Evolutionary conservation across 1,284 basidiomycete species (phyloP), one percentile per base, ranked within the genome.

Genomic region (Ustilago bromivora): DNA sequence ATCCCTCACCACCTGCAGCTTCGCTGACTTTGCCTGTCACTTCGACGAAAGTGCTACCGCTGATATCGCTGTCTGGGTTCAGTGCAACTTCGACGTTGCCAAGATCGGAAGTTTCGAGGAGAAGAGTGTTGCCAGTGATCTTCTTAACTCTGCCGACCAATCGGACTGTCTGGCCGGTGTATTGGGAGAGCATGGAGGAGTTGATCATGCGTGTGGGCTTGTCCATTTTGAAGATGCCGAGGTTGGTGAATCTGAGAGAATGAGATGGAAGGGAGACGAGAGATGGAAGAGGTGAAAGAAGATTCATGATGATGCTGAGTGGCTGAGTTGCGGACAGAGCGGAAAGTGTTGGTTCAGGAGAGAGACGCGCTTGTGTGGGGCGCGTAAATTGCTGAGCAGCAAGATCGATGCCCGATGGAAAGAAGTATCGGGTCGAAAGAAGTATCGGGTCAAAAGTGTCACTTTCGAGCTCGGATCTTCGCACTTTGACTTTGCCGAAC

Each of bases 11-110:
- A n/a, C 66, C 59, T 15, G 49, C 49, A 12, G n/a, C 49, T 12
- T 83, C 80, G 28, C 71, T 63, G 2, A 85, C 84, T 53, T 82
- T 84, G n/a, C 84, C 84, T 34, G 82, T 79, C 4, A 85, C 76
- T 47, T 85, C 83, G 31, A 84, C 79, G 35, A 69, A 85, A 2
- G 54, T 56, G 61, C 64, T 73, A 4, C 68, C 67, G 10, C 40
- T 13, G 41, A 80, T 57, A 9, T 78, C 61, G n/a, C 74, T 74
- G 49, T 80, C 79, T 32, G 73, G 67, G 23, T 71, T 80, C 60
- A 83, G 71, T 12, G 66, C 61, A 3, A 85, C 77, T 54, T 84
- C 84, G 57, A 85, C 81, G 12, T 61, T 79, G 53, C 84, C 84
- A 52, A 64, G 28, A 54, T 85, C 84, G 11, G 80, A 82, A 4